phyloP scores from a whole-genome alignment of 768 basidiomycete genomes.

The Boletus reticulatus region DNA sequence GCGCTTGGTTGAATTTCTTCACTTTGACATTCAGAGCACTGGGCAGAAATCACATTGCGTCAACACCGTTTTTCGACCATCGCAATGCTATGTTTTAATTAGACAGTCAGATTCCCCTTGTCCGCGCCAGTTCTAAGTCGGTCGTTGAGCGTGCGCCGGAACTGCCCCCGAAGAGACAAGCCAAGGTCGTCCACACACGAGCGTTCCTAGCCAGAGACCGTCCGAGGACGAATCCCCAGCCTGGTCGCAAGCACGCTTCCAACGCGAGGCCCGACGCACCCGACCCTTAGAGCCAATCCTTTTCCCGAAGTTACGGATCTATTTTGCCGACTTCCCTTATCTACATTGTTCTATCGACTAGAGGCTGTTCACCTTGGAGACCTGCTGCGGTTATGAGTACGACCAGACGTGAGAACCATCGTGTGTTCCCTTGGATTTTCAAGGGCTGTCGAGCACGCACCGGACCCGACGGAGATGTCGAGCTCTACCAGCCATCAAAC shows the following conservation, averaged over 20 bases:
- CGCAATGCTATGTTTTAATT: constrained; percentile 55
- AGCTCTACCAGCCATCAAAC: constrained; percentile 38
- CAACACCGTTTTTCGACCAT: constrained; percentile 36
- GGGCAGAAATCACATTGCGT: constrained; percentile 82
- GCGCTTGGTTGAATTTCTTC: constrained; percentile 75
- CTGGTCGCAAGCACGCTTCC: no score
- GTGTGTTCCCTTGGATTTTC: constrained; percentile 33
- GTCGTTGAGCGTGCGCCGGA: no score
- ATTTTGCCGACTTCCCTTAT: constrained; percentile 82
- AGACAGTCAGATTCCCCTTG: constrained; percentile 83
- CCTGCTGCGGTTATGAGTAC: constrained; percentile 77
- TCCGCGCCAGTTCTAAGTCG: constrained; percentile 76
- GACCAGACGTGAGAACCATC: constrained; percentile 65
- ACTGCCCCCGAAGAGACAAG: no score
- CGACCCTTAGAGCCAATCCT: constrained; percentile 76
- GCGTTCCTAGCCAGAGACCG: no score
- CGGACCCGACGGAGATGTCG: constrained; percentile 55
- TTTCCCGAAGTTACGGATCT: constrained; percentile 80
- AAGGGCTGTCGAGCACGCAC: constrained; percentile 40
- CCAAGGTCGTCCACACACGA: no score
- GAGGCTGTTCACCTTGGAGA: constrained; percentile 82
- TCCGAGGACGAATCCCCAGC: no score
- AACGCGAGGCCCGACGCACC: no score
- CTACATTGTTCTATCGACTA: constrained; percentile 80
- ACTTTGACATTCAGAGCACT: constrained; percentile 82